Base-by-base conservation (phyloP, 2,329 filamentous ascomycete species). In the Penicillium janthinellum region DNA sequence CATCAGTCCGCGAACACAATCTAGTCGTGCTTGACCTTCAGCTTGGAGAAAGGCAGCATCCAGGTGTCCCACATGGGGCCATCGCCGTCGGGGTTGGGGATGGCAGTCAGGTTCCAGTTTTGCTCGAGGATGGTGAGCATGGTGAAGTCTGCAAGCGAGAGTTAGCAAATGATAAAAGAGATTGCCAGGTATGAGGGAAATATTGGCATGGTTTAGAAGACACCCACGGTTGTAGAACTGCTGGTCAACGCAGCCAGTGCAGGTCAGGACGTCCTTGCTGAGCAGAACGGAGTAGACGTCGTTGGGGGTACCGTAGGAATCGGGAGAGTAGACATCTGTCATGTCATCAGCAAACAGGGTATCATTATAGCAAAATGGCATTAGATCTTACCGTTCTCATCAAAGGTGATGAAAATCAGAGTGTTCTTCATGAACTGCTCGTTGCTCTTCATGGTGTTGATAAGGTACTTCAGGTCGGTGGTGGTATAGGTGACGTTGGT, bases 391-490 rank as follows among this genome's bases (percentile, higher is more conserved):
- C 49, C 49, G 49, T 51, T 51, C 35, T 63, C 61, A 7, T 63
- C 61, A 28, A 63, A 63, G 20, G 61, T 63, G 6, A 63, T n/a
- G 7, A 63, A 49, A 22, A 63, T 61, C 5, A 63, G n/a, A 8
- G 61, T 63, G 38, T 63, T 58, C 42, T 60, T 63, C 61, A 63
- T 63, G 20, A 63, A 63, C 1, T 58, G 51, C 47, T 54, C 39
- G 25, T 63, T 63, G 45, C 10, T 22, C 42, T 54, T 48, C 61
- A 63, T 60, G 10, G 60, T 60, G 34, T 60, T 39, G 20, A 63
- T 34, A 4, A 57, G 17, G 14, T 47, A 39, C 28, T 58, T 49
- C 6, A 52, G 39, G 20, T 57, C 42, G 5, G 8, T 44, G 39
- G 48, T 55, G 10, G 58, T 53, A 17, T 56, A 59, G 22, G 52